A percentile compares a stretch with the other conserved stretches of the same genome.
phyloP scores from a whole-genome alignment of 2,329 filamentous ascomycete genomes.

The Pseudogymnoascus sp. region DNA sequence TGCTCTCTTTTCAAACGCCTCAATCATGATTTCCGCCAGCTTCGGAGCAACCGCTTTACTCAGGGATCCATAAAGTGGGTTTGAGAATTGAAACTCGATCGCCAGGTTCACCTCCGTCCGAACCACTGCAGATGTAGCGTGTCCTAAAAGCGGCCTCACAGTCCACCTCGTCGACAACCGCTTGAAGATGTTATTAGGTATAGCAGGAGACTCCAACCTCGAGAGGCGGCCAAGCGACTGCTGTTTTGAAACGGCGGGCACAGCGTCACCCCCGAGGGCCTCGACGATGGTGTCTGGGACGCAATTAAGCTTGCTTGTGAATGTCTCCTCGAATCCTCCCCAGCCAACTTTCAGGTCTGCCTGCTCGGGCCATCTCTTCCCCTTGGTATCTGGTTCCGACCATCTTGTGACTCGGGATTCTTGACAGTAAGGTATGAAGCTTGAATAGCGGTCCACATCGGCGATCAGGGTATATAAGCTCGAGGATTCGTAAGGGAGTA shows the following conservation, averaged over 20 bases:
- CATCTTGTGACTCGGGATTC: constrained; percentile 68
- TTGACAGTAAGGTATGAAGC: constrained; percentile 88
- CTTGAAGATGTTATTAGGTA: constrained; percentile 50
- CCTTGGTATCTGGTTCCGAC: constrained; percentile 44
- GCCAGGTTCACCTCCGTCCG: constrained; percentile 65
- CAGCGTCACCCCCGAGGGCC: constrained; percentile 58
- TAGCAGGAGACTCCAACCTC: constrained; percentile 27
- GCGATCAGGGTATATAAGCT: constrained; percentile 79
- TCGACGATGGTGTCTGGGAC: constrained; percentile 65
- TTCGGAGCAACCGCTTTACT: constrained; percentile 75
- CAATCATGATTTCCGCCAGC: constrained; percentile 81
- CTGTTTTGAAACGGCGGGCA: constrained; percentile 14
- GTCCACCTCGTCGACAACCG: constrained; percentile 64
- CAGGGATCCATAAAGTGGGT: constrained; percentile 77
- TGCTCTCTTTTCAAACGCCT: constrained; percentile 82
- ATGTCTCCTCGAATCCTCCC: constrained; percentile 73
- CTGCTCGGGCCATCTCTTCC: constrained; percentile 55
- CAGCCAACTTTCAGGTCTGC: constrained; percentile 81
- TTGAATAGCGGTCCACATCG: constrained; percentile 74
- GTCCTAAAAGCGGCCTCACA: constrained; percentile 40
- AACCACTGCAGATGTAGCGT: constrained; percentile 23
- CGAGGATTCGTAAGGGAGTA: constrained; percentile 62
- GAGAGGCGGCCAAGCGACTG: constrained; percentile 35
- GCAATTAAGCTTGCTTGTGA: constrained; percentile 73
- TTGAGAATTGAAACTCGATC: constrained; percentile 78